phyloP scores from a whole-genome alignment of 164 flowering plant genomes.

The Nymphaea colorata region DNA sequence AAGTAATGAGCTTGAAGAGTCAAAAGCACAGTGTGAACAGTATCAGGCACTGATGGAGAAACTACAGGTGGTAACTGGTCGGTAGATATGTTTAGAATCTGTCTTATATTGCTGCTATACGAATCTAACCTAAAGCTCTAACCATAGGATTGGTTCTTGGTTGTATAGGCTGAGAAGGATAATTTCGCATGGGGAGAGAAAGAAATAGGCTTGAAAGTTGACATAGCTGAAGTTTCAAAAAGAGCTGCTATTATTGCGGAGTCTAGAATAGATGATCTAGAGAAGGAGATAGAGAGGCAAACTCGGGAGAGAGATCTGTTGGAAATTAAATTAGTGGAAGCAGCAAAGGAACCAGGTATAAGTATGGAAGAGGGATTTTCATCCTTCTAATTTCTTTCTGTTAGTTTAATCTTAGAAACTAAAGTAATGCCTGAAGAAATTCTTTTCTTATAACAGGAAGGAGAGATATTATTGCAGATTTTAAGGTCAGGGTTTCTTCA shows the following conservation, averaged over 20 bases:
- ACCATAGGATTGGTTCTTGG: not conserved
- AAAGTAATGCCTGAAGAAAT: too few species aligned
- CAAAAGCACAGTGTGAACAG: constrained; percentile 54
- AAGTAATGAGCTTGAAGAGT: constrained; percentile 60
- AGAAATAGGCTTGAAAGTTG: constrained; percentile 54
- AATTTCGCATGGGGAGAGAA: constrained; percentile 64
- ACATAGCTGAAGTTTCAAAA: constrained; percentile 54
- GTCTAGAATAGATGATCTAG: constrained; percentile 43
- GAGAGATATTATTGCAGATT: constrained; percentile 71
- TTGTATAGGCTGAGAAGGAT: constrained; percentile 68
- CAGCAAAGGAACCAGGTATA: constrained; percentile 72
- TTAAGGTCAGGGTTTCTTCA: constrained; percentile 70
- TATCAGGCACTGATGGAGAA: constrained; percentile 55
- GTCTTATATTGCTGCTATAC: not conserved
- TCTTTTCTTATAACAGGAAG: constrained; percentile 46
- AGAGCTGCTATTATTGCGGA: constrained; percentile 47
- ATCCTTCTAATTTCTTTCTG: not conserved
- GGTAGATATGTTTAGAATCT: constrained; percentile 20
- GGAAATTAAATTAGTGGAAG: constrained; percentile 52
- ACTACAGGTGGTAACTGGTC: constrained; percentile 86
- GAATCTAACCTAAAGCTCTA: not conserved
- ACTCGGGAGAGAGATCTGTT: constrained; percentile 40
- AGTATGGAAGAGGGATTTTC: not conserved
- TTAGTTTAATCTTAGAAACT: too few species aligned
- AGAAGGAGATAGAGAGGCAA: constrained; percentile 38